Base-by-base conservation (phyloP, 1,284 basidiomycete genomes). In the Trichosporon coremiiforme region DNA sequence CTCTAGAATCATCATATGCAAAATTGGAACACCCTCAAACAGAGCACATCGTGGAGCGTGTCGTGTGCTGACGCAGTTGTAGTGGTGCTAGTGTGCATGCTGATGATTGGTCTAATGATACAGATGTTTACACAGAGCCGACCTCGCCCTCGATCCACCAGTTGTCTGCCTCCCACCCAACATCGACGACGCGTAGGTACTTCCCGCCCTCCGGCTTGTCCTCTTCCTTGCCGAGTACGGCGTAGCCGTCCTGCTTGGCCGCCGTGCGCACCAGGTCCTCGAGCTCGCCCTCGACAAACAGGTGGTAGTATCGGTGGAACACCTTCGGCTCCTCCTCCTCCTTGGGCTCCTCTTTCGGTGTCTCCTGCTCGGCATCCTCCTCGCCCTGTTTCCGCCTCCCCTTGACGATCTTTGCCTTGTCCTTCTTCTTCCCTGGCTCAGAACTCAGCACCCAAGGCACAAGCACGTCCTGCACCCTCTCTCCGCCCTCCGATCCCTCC, bases 271-370 rank as follows among this genome's bases (percentile, higher is more conserved):
- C 88, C 17, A 96, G 86, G 9, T 80, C 83, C 25, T 80, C 77
- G 66, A 98, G 86, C 80, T 98, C 95, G 25, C 90, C 91, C 68
- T 88, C 84, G 0, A 89, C 87, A 78, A 97, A 98, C 86, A 98
- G 91, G 79, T 98, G 95, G 79, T 98, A 98, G 79, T 96, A 98
- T 68, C 95, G 87, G 78, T 94, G 89, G 83, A 89, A 92, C 6
- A 91, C 86, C 69, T 76, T 83, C 8, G 65, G 66, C 31, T 73
- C 65, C 4, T n/a, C 17, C n/a, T n/a, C n/a, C 31, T 68, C 47
- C 9, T 20, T 10, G 29, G 31, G 17, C 29, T 25, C 35, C 17
- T 74, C 68, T 2, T 33, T 20, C 17, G 65, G 31, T 36, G 12
- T 9, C 17, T 55, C 47, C 62, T 1, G 13, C 31, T 60, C 57